Evolutionary conservation across 2,329 filamentous ascomycete genomes (phyloP), one percentile per base, ranked within the genome.

Genomic region (Aspergillus sp.): DNA sequence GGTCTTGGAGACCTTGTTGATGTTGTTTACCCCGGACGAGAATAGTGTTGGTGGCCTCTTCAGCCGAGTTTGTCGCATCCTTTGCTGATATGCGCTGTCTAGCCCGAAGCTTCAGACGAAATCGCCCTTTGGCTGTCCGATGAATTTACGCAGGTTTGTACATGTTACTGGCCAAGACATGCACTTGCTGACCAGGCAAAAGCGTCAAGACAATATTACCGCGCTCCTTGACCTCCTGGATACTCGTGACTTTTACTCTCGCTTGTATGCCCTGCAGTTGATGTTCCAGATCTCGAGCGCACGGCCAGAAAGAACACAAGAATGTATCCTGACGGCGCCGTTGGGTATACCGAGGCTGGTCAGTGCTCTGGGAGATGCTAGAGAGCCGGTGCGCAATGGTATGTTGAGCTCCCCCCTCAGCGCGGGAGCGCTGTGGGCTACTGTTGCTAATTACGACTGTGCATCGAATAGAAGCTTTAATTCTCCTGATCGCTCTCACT

Each of bases 81-180:
- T 52, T 49, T 66, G 58, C 71, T 76, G 62, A 75, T 59, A 49
- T 44, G 53, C 21, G 38, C 47, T 62, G 25, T 64, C 82, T 72
- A 96, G 91, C 82, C 92, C 32, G 94, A 98, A 83, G 92, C 94
- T 57, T 96, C 94, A 13, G 94, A 98, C 66, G 95, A 99, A 77
- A 96, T 99, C 69, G 90, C 90, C 17, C 82, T 98, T 27, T 99
- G 95, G 92, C 83, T 99, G 61, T 95, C 95, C 57, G 95, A 99
- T 78, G 94, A 98, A 77, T 99, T 99, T 75, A 97, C 95, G 36
- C 93, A 96, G 82, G 86, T 88, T 81, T 71, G 44, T 44, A 52
- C 51, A 61, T 23, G 59, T 15, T 49, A n/a, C 56, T 6, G 59
- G 53, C 39, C 59, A 49, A 10, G n/a, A 41, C 30, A 17, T 25